Percentiles rank a stretch among this genome's conserved stretches.
Evolutionary conservation across 768 basidiomycete species (phyloP).

Genomic region (Trametes meyenii): DNA sequence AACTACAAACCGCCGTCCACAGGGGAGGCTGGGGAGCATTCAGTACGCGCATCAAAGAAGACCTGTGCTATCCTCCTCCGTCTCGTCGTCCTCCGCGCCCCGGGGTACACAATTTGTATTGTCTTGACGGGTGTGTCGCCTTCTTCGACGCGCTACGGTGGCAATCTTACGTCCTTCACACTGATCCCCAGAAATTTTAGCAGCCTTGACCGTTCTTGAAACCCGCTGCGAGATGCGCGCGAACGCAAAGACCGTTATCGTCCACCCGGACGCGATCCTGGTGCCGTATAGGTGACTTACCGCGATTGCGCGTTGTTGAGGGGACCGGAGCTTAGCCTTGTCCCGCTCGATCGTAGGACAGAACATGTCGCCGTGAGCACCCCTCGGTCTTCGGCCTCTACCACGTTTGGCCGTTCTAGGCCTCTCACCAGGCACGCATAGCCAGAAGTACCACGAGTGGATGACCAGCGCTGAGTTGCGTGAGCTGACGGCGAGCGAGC

Average conservation of each 20-base stretch:
- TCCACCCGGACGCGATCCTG: slow-evolving; percentile 69
- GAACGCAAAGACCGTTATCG: slow-evolving; percentile 67
- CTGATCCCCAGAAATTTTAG: neutral
- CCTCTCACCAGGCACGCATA: slow-evolving; percentile 5
- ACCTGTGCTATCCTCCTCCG: neutral
- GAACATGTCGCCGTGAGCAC: slow-evolving; percentile 45
- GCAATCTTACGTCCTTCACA: neutral
- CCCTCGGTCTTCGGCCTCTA: neutral
- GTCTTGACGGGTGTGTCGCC: neutral
- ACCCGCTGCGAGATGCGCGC: slow-evolving; percentile 52
- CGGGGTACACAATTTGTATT: neutral
- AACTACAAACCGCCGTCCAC: neutral
- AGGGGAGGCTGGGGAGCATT: too few relatives aligned
- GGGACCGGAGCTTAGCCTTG: neutral
- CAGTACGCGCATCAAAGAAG: neutral
- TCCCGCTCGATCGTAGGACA: slow-evolving; percentile 28
- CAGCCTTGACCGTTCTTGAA: neutral
- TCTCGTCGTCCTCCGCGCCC: neutral
- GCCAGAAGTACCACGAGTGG: slow-evolving; percentile 85
- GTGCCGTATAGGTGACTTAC: slow-evolving; percentile 70
- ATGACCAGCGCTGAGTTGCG: slow-evolving; percentile 78
- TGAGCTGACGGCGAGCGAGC: slow-evolving; percentile 82
- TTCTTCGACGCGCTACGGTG: neutral
- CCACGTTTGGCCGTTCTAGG: neutral
- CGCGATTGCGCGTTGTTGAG: slow-evolving; percentile 2